Conservation (phyloP, 352 stramenopile species). For the Phytophthora kernoviae region DNA sequence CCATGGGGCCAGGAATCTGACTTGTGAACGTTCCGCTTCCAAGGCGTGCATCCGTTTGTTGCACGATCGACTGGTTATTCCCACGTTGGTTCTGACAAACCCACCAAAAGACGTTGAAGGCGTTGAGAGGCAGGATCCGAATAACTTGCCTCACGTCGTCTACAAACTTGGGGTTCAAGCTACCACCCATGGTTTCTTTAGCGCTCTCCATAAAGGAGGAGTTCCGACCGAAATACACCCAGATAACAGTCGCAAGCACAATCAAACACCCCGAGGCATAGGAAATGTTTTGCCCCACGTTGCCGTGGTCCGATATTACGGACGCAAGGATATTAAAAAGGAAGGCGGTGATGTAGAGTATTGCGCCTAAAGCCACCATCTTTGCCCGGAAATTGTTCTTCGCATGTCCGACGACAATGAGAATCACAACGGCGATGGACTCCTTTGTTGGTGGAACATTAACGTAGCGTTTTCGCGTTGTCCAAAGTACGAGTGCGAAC, state of each 20-base stretch:
- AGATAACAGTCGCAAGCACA: constrained; percentile 37
- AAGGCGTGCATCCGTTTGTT: constrained; percentile 57
- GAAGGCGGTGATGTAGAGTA: constrained; percentile 37
- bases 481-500: constrained; percentile 45
- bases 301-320: constrained; percentile 41
- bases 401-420: constrained; percentile 28
- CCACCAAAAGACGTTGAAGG: constrained; percentile 38
- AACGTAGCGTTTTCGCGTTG: constrained; percentile 53
- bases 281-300: constrained; percentile 37
- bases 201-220: constrained; percentile 44
- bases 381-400: constrained; percentile 24
- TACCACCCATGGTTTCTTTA: constrained; percentile 40
- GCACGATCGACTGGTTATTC: constrained; percentile 67
- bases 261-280: constrained; percentile 38
- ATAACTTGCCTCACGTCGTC: constrained; percentile 11
- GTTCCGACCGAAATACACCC: constrained; percentile 43
- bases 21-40: constrained; percentile 23
- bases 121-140: constrained; percentile 37
- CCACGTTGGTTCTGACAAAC: constrained; percentile 57
- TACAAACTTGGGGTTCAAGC: constrained; percentile 24
- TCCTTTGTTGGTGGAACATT: constrained; percentile 35
- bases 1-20: constrained; percentile 48
- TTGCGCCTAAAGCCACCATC: constrained; percentile 32
- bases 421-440: constrained; percentile 47
- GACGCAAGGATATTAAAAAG: constrained; percentile 54